These are phyloP conservation scores for Grigorovia yakushimaensis DNA, from an alignment of 805 yeast species.

Conservation along the genomic window DNA sequence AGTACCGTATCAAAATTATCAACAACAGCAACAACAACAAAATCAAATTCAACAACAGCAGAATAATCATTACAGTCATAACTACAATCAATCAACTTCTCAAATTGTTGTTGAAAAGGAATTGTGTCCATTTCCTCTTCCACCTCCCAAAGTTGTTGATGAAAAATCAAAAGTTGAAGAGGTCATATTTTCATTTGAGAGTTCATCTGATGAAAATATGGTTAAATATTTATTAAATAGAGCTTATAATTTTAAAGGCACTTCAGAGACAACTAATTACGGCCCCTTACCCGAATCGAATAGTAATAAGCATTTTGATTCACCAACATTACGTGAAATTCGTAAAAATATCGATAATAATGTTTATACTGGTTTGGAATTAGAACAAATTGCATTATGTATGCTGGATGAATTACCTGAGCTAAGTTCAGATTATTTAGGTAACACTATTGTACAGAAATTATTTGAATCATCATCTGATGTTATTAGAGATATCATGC, in stretches of 20 bases:
- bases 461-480: constrained; percentile 65
- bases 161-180: constrained; percentile 11
- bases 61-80: constrained; percentile 9
- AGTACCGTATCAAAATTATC: constrained; percentile 1
- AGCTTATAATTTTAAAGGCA: constrained; percentile 37
- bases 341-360: constrained; percentile 62
- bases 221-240: constrained; percentile 37
- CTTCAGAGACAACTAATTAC: constrained; percentile 39
- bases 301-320: constrained; percentile 63
- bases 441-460: constrained; percentile 92
- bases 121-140: constrained; percentile 28
- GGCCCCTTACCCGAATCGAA: constrained; percentile 74
- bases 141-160: constrained; percentile 22
- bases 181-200: constrained; percentile 18
- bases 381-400: constrained; percentile 73
- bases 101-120: constrained; percentile 23
- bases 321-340: constrained; percentile 79
- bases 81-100: constrained; percentile 4
- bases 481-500: constrained; percentile 68
- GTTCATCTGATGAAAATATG: constrained; percentile 17
- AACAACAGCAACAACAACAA: constrained; percentile 1
- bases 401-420: constrained; percentile 87
- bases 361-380: constrained; percentile 44
- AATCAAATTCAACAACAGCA: constrained; percentile 3
- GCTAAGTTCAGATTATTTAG: constrained; percentile 83